phyloP scores from a whole-genome alignment of 2,329 filamentous ascomycete species.

The Pyrenophora graminea region DNA sequence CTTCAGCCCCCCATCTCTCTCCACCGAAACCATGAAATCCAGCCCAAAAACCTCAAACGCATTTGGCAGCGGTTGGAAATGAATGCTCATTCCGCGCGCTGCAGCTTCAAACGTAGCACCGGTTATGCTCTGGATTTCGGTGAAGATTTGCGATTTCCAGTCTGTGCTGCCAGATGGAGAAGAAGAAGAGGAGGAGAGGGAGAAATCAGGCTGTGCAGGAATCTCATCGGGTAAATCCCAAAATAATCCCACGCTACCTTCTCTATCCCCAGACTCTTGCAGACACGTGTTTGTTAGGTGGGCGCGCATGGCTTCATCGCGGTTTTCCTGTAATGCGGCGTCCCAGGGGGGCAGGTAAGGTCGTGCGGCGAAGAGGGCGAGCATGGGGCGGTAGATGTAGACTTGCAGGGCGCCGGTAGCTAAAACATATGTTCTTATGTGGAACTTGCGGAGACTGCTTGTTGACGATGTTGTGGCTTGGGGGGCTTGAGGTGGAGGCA shows the following conservation, averaged over 20 bases:
- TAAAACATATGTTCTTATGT: conserved; percentile 89
- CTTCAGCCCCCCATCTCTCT: conserved; percentile 51
- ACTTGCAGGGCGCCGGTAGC: conserved; percentile 77
- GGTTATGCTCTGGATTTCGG: conserved; percentile 74
- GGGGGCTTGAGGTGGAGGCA: conserved; percentile 49
- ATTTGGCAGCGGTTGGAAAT: conserved; percentile 88
- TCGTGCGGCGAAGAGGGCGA: conserved; percentile 84
- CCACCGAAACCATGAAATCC: conserved; percentile 73
- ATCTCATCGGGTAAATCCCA: conserved; percentile 63
- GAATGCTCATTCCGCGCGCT: conserved; percentile 78
- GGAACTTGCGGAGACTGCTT: conserved; percentile 74
- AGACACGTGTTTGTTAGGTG: conserved; percentile 97
- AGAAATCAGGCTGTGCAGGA: conserved; percentile 22
- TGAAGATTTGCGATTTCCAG: conserved; percentile 67
- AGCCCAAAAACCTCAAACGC: conserved; percentile 91
- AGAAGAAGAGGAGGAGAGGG: not conserved
- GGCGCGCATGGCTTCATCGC: conserved; percentile 60
- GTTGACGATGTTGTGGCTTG: not conserved
- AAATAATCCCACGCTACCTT: conserved; percentile 73
- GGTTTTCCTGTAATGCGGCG: conserved; percentile 19
- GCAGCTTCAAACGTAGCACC: conserved; percentile 85
- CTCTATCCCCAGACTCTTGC: conserved; percentile 62
- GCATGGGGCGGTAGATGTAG: conserved; percentile 87
- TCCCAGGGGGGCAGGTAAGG: conserved; percentile 69
- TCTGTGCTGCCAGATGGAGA: not conserved